Conservation (phyloP, 352 stramenopile genomes). For the Paralagenidium karlingii region DNA sequence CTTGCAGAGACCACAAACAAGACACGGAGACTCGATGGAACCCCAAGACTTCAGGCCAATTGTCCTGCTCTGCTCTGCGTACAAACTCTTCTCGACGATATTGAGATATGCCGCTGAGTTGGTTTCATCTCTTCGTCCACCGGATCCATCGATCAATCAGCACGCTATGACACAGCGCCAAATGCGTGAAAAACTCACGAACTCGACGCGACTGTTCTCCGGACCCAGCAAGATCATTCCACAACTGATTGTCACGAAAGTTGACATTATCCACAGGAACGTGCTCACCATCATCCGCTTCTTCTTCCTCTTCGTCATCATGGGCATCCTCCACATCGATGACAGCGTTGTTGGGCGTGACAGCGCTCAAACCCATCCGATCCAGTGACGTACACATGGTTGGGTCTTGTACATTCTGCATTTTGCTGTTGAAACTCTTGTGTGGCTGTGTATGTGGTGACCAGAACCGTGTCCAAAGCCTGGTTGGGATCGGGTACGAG, state of each 20-base stretch:
- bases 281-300: slow-evolving; percentile 8
- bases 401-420: too few species aligned
- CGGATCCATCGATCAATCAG: slow-evolving; percentile 88
- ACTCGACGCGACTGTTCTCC: slow-evolving; percentile 27
- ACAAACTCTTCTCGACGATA: too few species aligned
- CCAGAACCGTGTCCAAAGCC: too few species aligned
- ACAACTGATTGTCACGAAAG: slow-evolving; percentile 58
- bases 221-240: slow-evolving; percentile 31
- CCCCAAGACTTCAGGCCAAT: too few species aligned
- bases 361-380: slow-evolving; percentile 61
- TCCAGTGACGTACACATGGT: slow-evolving; percentile 69
- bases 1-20: too few species aligned
- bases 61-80: too few species aligned
- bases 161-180: slow-evolving; percentile 92
- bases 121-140: slow-evolving; percentile 25
- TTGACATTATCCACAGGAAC: slow-evolving; percentile 68
- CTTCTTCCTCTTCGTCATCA: slow-evolving; percentile 13
- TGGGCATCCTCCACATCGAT: slow-evolving; percentile 27
- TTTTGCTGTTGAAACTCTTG: too few species aligned
- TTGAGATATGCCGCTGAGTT: too few species aligned
- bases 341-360: slow-evolving; percentile 47
- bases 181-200: slow-evolving; percentile 70
- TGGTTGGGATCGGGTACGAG: too few species aligned
- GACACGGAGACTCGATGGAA: too few species aligned
- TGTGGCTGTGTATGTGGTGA: too few species aligned